These are phyloP conservation scores for Aspergillus carlsbadensis DNA, from an alignment of 495 filamentous ascomycete species.

Conservation along the genomic window DNA sequence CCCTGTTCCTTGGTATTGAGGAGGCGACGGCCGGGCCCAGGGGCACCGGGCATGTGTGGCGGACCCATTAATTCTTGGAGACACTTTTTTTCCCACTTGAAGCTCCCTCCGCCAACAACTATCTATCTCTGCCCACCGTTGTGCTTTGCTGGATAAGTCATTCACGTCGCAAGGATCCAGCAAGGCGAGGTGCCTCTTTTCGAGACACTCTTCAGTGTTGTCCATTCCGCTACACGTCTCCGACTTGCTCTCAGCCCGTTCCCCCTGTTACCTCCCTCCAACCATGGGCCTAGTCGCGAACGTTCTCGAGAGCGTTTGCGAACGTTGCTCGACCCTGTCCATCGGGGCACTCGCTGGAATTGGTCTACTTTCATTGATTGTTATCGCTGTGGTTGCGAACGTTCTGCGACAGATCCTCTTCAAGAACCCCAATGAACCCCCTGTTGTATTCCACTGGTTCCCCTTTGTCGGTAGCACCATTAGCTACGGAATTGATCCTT, in stretches of 20 bases:
- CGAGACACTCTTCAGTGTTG: too few species aligned
- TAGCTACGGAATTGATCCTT: slow-evolving; percentile 64
- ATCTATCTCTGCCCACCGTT: too few species aligned
- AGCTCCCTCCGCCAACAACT: too few species aligned
- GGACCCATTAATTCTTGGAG: too few species aligned
- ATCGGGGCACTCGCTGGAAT: slow-evolving; percentile 28
- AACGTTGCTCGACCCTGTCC: slow-evolving; percentile 41
- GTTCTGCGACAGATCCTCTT: slow-evolving; percentile 69
- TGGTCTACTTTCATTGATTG: slow-evolving; percentile 32
- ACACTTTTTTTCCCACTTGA: too few species aligned
- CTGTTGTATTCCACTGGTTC: slow-evolving; percentile 65
- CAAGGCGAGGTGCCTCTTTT: too few species aligned
- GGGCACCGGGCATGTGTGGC: too few species aligned
- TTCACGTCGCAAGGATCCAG: too few species aligned
- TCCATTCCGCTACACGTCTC: too few species aligned
- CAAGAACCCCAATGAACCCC: slow-evolving; percentile 62
- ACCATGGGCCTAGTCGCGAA: slow-evolving; percentile 41
- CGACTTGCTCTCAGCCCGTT: background rate
- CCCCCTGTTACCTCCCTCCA: slow-evolving; percentile 1
- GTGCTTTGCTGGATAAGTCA: too few species aligned
- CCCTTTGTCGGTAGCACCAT: slow-evolving; percentile 63
- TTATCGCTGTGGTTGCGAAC: slow-evolving; percentile 53
- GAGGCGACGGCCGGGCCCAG: too few species aligned
- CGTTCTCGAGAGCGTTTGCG: slow-evolving; percentile 37
- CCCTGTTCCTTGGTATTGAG: too few species aligned